Conservation (phyloP, 192 early-diverging fungal species). For the Gaertneriomyces sp. region DNA sequence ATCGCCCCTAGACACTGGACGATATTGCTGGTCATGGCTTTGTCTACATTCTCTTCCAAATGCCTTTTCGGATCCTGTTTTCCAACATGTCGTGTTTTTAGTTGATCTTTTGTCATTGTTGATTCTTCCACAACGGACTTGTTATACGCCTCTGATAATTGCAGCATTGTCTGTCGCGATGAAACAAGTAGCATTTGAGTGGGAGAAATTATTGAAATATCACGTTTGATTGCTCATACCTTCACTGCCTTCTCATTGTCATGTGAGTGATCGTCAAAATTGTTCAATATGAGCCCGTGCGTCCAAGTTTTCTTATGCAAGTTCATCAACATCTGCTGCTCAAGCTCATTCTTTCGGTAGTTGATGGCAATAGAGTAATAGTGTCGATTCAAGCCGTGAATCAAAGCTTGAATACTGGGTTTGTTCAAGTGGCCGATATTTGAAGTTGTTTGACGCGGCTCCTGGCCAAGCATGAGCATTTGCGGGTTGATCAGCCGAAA, state of each 20-base stretch:
- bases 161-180: conserved; percentile 72
- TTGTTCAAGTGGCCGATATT: conserved; percentile 99
- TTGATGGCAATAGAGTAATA: conserved; percentile 99
- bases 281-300: conserved; percentile 77
- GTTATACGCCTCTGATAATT: conserved; percentile 89
- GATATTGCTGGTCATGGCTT: conserved; percentile 93
- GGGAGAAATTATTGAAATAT: conserved; percentile 8
- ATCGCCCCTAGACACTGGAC: conserved; percentile 91
- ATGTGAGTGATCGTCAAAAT: conserved; percentile 79
- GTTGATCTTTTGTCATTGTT: conserved; percentile 86
- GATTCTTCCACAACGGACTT: conserved; percentile 98
- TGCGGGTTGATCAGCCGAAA: conserved; percentile 96
- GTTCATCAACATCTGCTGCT: conserved; percentile 99
- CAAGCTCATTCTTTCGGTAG: conserved; percentile 98
- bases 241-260: conserved; percentile 83
- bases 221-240: conserved; percentile 37
- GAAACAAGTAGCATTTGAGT: background rate
- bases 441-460: conserved; percentile 96
- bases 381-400: conserved; percentile 97
- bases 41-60: conserved; percentile 88
- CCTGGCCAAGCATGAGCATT: conserved; percentile 76
- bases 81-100: conserved; percentile 98
- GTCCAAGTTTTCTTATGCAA: conserved; percentile 99
- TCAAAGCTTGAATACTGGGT: conserved; percentile 88
- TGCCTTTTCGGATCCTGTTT: conserved; percentile 99